These are phyloP conservation scores for Obelidium mucronatum DNA, from an alignment of 192 early-diverging fungal species.

Conservation along the genomic window DNA sequence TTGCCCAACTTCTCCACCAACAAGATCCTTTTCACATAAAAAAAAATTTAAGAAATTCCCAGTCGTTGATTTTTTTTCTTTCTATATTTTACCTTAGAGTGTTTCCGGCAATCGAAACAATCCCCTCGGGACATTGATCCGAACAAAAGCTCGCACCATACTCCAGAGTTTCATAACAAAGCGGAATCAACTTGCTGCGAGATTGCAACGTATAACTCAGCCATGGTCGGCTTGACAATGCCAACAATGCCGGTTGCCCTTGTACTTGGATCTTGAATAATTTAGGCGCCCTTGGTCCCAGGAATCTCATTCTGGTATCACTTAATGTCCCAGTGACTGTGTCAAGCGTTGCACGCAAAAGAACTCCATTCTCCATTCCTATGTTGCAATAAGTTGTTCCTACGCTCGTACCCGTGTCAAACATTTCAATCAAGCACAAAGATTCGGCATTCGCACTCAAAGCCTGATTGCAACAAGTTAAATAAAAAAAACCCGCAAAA, in stretches of 20 bases:
- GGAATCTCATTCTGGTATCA: conserved; percentile 82
- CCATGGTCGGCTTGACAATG: conserved; percentile 89
- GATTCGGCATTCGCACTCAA: conserved; percentile 72
- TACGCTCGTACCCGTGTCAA: conserved; percentile 68
- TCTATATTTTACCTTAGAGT: conserved; percentile 59
- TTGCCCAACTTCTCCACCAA: conserved; percentile 83
- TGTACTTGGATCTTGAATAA: conserved; percentile 75
- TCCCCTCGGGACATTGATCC: conserved; percentile 85
- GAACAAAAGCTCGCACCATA: conserved; percentile 83
- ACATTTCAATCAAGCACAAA: conserved; percentile 81
- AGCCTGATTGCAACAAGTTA: conserved; percentile 53
- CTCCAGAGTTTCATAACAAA: conserved; percentile 85
- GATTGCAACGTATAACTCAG: conserved; percentile 81
- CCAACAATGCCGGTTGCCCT: conserved; percentile 78
- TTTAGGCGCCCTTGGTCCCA: conserved; percentile 86
- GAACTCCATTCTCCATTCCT: conserved; percentile 88
- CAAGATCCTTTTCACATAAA: conserved; percentile 74
- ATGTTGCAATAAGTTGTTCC: conserved; percentile 82
- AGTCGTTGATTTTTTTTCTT: background rate
- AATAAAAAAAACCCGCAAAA: background rate
- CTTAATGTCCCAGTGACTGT: conserved; percentile 80
- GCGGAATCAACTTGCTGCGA: conserved; percentile 77
- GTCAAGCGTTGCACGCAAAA: conserved; percentile 88
- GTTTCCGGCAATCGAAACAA: conserved; percentile 87
- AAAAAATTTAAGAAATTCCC: background rate